These are phyloP conservation scores for Penicillium roqueforti DNA, from an alignment of 495 filamentous ascomycete species.

Conservation along the genomic window DNA sequence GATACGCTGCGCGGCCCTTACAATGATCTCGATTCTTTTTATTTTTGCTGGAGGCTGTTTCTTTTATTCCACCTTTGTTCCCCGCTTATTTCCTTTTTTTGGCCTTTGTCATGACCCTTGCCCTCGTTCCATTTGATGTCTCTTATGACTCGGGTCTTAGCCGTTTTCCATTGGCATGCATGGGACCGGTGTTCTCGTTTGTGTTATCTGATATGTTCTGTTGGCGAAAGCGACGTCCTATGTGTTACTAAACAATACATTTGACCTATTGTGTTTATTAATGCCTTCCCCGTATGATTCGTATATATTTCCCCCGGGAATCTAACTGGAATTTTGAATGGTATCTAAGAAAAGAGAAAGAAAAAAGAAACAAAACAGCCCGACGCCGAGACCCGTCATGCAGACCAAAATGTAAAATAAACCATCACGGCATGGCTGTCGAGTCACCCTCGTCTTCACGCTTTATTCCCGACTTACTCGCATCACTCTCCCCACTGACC, in stretches of 20 bases:
- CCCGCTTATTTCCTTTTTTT: slow-evolving; percentile 24
- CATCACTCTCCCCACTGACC: slow-evolving; percentile 28
- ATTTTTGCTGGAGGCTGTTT: slow-evolving; percentile 19
- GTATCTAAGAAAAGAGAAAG: slow-evolving; percentile 15
- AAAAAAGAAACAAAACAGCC: neutral
- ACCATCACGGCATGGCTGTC: slow-evolving; percentile 12
- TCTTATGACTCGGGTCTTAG: slow-evolving; percentile 37
- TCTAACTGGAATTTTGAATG: slow-evolving; percentile 5
- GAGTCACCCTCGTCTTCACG: slow-evolving; percentile 18
- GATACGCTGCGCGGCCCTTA: slow-evolving; percentile 25
- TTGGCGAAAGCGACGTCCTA: slow-evolving; percentile 35
- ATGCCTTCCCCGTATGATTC: neutral
- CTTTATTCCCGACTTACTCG: slow-evolving; percentile 12
- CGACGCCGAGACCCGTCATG: neutral
- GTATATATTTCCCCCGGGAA: neutral
- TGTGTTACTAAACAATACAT: slow-evolving; percentile 30
- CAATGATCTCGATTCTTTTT: slow-evolving; percentile 9
- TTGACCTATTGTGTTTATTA: slow-evolving; percentile 15
- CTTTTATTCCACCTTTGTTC: slow-evolving; percentile 21
- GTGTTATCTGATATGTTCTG: slow-evolving; percentile 28
- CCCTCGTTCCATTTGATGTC: slow-evolving; percentile 28
- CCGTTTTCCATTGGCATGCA: slow-evolving; percentile 39
- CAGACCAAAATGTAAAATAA: slow-evolving; percentile 1
- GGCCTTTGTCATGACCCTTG: slow-evolving; percentile 18
- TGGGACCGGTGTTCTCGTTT: slow-evolving; percentile 43